A percentile compares a stretch with the other conserved stretches of the same genome.
Conservation (phyloP, 139 green algal genomes). For the Chlorella sp. region DNA sequence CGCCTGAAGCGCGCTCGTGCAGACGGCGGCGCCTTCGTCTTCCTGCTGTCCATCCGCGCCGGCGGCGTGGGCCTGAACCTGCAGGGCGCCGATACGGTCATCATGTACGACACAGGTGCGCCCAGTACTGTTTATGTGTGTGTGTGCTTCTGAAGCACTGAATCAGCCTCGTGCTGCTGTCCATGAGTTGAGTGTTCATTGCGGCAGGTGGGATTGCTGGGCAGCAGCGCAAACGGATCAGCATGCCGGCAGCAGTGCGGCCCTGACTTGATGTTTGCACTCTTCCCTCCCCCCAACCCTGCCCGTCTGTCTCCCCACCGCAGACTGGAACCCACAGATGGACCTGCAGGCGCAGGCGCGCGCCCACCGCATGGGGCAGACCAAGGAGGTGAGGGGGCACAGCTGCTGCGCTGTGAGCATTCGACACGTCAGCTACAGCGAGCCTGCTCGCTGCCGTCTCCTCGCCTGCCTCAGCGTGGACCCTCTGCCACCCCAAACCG, state of each 20-base stretch:
- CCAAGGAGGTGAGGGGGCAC: slow-evolving; percentile 43
- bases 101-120: slow-evolving; percentile 62
- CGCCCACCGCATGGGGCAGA: slow-evolving; percentile 97
- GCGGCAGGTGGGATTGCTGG: no score
- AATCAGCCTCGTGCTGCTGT: no score
- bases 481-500: not conserved
- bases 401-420: not conserved
- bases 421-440: not conserved
- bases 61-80: slow-evolving; percentile 93
- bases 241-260: no score
- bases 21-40: slow-evolving; percentile 87
- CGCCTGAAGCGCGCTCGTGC: not conserved
- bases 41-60: slow-evolving; percentile 92
- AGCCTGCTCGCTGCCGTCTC: not conserved
- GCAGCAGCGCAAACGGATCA: no score
- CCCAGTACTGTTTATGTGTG: not conserved
- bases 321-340: slow-evolving; percentile 73
- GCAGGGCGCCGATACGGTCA: slow-evolving; percentile 78
- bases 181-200: no score
- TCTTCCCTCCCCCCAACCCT: not conserved
- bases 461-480: not conserved
- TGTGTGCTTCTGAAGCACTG: no score
- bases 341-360: slow-evolving; percentile 94
- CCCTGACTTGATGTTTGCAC: not conserved
- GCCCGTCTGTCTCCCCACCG: not conserved